phyloP scores from a whole-genome alignment of 1,284 basidiomycete genomes.

The Naganishia cerealis region DNA sequence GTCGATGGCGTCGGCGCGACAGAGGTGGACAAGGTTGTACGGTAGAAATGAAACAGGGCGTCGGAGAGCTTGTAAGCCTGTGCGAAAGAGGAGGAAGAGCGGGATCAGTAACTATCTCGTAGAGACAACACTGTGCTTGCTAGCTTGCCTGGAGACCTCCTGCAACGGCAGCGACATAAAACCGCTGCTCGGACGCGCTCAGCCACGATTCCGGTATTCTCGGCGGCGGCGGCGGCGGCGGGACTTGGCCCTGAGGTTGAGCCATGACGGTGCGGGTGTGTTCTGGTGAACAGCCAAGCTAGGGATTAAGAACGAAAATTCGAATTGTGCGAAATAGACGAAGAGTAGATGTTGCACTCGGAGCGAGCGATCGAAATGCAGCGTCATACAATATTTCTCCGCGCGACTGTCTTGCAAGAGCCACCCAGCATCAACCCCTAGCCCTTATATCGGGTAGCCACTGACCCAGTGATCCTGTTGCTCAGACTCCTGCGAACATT shows the following conservation, averaged over 20 bases:
- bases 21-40: slow-evolving; percentile 18
- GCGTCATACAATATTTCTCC: no score
- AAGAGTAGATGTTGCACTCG: no score
- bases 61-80: slow-evolving; percentile 52
- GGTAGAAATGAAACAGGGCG: slow-evolving; percentile 39
- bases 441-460: no score
- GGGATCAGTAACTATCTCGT: neutral
- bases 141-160: slow-evolving; percentile 47
- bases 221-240: slow-evolving; percentile 40
- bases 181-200: slow-evolving; percentile 47
- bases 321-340: no score
- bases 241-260: slow-evolving; percentile 2
- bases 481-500: no score
- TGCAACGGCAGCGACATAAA: slow-evolving; percentile 43
- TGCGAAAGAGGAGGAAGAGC: neutral
- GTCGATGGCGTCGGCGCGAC: slow-evolving; percentile 11
- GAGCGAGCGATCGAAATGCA: no score
- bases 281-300: neutral
- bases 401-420: no score
- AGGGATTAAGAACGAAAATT: no score
- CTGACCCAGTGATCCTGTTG: no score
- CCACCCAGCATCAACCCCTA: no score
- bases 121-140: neutral
- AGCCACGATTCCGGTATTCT: slow-evolving; percentile 49
- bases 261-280: neutral